A percentile compares a stretch with the other conserved stretches of the same genome.
These are phyloP conservation scores for Russula virescens DNA, from an alignment of 768 basidiomycete species.

Conservation along the genomic window DNA sequence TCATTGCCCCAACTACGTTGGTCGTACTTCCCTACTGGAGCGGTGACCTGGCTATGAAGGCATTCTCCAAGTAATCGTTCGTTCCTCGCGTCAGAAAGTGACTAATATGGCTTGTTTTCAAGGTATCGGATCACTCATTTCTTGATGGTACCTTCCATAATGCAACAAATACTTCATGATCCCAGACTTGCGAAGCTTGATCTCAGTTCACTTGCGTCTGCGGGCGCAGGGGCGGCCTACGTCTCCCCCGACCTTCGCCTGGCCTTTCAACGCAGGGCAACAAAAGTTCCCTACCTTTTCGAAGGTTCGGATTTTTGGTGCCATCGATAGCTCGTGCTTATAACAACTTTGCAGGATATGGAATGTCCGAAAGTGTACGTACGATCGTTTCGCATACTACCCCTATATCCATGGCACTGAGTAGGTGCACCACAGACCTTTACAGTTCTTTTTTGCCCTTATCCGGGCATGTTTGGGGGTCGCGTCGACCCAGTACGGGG, in stretches of 20 bases:
- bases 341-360: constrained; percentile 4
- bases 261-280: constrained; percentile 3
- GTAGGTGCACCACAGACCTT: constrained; percentile 15
- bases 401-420: not conserved
- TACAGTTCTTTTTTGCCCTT: constrained; percentile 1
- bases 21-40: constrained; percentile 62
- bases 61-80: constrained; percentile 50
- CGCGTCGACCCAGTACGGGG: constrained; percentile 31
- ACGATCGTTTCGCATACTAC: not conserved
- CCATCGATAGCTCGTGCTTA: not conserved
- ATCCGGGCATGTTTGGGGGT: constrained; percentile 13
- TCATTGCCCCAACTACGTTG: constrained; percentile 41
- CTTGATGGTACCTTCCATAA: constrained; percentile 15
- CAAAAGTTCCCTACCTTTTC: not conserved
- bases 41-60: constrained; percentile 42
- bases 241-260: constrained; percentile 9
- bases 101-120: not conserved
- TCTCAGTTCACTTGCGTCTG: constrained; percentile 1
- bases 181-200: constrained; percentile 7
- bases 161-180: constrained; percentile 11
- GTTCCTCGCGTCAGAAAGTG: not conserved
- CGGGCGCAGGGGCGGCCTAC: constrained; percentile 1
- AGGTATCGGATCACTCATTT: constrained; percentile 15
- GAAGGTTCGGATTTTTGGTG: constrained; percentile 5
- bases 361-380: constrained; percentile 21